Evolutionary conservation across 2,329 filamentous ascomycete genomes (phyloP), one percentile per base, ranked within the genome.

Genomic region (Fusarium keratoplasticum): DNA sequence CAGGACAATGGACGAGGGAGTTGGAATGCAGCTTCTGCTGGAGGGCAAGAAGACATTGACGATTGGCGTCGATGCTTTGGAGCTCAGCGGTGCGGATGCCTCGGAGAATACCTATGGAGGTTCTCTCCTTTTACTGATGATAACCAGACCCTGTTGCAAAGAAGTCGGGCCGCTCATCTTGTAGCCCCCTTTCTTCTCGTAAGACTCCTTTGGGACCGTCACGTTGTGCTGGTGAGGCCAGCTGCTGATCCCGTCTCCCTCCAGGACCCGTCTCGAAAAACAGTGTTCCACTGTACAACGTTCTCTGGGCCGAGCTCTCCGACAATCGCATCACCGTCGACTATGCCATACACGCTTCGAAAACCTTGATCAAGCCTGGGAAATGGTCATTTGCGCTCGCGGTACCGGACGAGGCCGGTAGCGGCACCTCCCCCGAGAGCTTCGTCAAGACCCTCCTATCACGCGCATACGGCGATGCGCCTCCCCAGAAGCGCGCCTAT

Each of bases 291-390:
- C 92, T 95, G 70, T 95, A 94, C 84, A 93, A 97, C 80, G 85
- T 98, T 70, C 90, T 98, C 58, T 97, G 94, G 92, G 94, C 93
- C 42, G 91, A 94, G 74, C 81, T 93, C 31, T 85, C 86, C 58
- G 86, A 88, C 52, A 86, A 85, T 64, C 87, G 88, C 33, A 83
- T 98, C 59, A 89, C 88, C 9, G 91, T 98, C 79, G 90, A 92
- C 61, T 96, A 94, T 81, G 94, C 94, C 55, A 83, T 88, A 35
- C 87, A 88, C 1, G 81, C 84, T 27, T 88, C 89, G 38, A 91
- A 92, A 78, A 86, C 88, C 29, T 85, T 87, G 55, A 87, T 95
- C 58, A 87, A 88, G 27, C 87, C 91, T 11, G 86, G 87, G 11
- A 89, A 87, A 64, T 84, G 95, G 72, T 88, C 87, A 63, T 80